Conservation (phyloP, 257 asterid genomes). For the Nicotiana tabacum region DNA sequence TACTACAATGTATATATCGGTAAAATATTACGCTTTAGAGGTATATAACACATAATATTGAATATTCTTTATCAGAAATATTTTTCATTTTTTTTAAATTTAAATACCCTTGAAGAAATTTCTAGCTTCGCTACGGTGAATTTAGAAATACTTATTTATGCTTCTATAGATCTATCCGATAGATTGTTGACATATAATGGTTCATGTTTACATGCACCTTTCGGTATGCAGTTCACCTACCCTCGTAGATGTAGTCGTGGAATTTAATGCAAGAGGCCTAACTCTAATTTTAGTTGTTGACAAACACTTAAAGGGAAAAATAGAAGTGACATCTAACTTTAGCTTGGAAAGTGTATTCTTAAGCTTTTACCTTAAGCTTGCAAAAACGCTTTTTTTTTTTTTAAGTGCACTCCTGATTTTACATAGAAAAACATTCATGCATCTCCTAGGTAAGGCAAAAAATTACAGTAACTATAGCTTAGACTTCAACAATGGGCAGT, state of each 20-base stretch:
- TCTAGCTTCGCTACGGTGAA: accelerated
- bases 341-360: background rate
- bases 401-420: no score
- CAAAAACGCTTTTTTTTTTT: background rate
- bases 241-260: background rate
- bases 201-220: background rate
- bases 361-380: background rate
- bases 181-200: background rate
- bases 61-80: no score
- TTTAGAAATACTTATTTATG: background rate
- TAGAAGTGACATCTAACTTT: background rate
- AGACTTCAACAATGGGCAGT: background rate
- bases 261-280: background rate
- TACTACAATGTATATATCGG: no score
- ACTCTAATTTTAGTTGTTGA: background rate
- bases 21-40: no score
- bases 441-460: background rate
- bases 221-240: background rate
- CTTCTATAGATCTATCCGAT: no score
- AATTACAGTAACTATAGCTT: background rate
- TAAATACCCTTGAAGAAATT: no score
- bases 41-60: no score
- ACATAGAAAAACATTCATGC: background rate
- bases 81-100: no score
- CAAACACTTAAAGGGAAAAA: background rate